Base-by-base conservation (phyloP, 148 eudicot genomes). In the Nepenthes gracilis region DNA sequence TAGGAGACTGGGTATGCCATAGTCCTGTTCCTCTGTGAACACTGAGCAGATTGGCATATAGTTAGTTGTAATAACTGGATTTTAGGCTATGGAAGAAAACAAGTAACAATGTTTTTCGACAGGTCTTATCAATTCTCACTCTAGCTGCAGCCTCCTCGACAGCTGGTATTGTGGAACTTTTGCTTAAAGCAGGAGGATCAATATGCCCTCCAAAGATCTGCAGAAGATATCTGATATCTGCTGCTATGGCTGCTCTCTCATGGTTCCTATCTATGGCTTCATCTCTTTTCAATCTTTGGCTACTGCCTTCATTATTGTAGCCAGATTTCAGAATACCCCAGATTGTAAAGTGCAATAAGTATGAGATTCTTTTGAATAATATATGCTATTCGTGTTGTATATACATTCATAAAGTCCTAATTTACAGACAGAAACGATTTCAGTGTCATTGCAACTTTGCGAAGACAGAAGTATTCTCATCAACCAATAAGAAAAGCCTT, bases 71-170 rank as follows among this genome's bases (percentile, higher is more conserved):
- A 23, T 52, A 5, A 52, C 14, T 52, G n/a, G 12, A n/a, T 12
- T n/a, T 52, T 32, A 7, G 12, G 55, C 32, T 9, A 48, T 10
- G 11, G 52, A 48, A 48, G 23, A 23, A 23, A 23, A 23, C 23
- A 23, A 23, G 23, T 23, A 36, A 36, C 55, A 8, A 51, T 2
- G 2, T 52, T 2, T 12, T 33, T 0, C 54, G 38, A 6, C 78
- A 82, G 87, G 75, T 79, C 3, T 56, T 83, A 48, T 72, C 81
- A 2, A 35, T 72, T 52, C 76, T 83, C 12, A 74, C 76, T 12
- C 62, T 83, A 14, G 87, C 80, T 7, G 84, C 84, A 59, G 84
- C 84, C 3, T 69, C 77, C 67, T 82, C 87, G 12, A 80, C 72
- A 10, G 81, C 84, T 5, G 62, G 84, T 14, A 68, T 79, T 12